These are phyloP conservation scores for Castanopsis chinensis DNA, from an alignment of 306 rosid species.

Conservation along the genomic window DNA sequence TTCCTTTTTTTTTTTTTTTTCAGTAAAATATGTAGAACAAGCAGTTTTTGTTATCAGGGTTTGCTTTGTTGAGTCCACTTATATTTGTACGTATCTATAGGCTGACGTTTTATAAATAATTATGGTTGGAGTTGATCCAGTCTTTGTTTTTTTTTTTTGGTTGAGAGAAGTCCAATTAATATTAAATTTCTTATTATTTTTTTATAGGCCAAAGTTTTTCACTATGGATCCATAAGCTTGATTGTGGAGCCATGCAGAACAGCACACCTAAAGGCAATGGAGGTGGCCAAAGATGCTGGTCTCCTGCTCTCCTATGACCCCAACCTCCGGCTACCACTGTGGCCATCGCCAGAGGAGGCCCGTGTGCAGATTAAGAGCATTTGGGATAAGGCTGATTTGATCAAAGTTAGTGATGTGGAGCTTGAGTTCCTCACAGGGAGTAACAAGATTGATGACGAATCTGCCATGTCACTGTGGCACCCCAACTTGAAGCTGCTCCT, in stretches of 20 bases:
- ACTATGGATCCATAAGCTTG: conserved; percentile 93
- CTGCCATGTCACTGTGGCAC: conserved; percentile 80
- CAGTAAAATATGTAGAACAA: too few species aligned
- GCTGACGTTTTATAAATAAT: too few species aligned
- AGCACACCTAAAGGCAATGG: conserved; percentile 88
- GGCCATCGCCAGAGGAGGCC: conserved; percentile 81
- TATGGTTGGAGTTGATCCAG: too few species aligned
- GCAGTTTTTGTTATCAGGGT: too few species aligned
- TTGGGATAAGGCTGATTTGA: conserved; percentile 85
- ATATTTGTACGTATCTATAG: too few species aligned
- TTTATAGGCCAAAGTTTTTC: conserved; percentile 75
- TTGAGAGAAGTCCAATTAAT: not conserved
- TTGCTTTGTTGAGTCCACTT: too few species aligned
- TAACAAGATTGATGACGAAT: conserved; percentile 65
- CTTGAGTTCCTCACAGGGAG: conserved; percentile 77
- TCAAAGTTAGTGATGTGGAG: conserved; percentile 90
- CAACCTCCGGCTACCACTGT: conserved; percentile 69
- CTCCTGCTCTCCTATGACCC: conserved; percentile 87
- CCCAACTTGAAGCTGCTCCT: conserved; percentile 83
- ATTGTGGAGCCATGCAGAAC: conserved; percentile 98
- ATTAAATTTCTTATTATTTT: not conserved
- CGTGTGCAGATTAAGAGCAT: conserved; percentile 81
- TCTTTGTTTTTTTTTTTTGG: not conserved
- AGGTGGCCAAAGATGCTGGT: conserved; percentile 86
- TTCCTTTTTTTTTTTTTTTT: too few species aligned